Base-by-base conservation (phyloP, 768 basidiomycete genomes). In the Myochromella boudieri region DNA sequence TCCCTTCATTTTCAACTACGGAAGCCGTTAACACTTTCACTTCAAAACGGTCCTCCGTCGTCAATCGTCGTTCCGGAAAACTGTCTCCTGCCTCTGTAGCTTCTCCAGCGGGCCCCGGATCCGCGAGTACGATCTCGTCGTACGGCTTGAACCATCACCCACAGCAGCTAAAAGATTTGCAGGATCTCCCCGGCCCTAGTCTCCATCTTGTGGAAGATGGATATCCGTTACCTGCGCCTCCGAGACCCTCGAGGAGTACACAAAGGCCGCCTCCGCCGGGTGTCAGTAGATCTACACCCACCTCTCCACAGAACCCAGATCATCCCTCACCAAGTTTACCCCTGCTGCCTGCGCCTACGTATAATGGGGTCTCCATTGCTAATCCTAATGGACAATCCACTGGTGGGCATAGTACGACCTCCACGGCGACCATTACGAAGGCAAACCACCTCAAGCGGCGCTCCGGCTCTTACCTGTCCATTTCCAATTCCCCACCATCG, bases 1-100 rank as follows among this genome's bases (percentile, higher is more conserved):
- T 78, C 8, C 80, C 81, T 4, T 61, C 70, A 12, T 82, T 82
- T 48, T 77, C 75, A 5, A 77, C 72, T 0, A 58, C 62, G 1
- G 70, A 67, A 7, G 62, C 67, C 20, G 73, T 78, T 49, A 80
- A 78, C 56, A 58, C 68, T n/a, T 79, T 80, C 47, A 46, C 59
- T 8, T 25, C 52, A 0, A 44, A 44, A 17, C 44, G 44, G 1
- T 10, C 40, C 17, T 57, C 56, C 3, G 27, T 26, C 7, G 51
- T n/a, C n/a, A n/a, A n/a, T n/a, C n/a, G n/a, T n/a, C n/a, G n/a
- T n/a, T n/a, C n/a, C n/a, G n/a, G n/a, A n/a, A n/a, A n/a, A n/a
- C n/a, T n/a, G n/a, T n/a, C n/a, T n/a, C n/a, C n/a, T n/a, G n/a
- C n/a, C n/a, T n/a, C n/a, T n/a, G n/a, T n/a, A n/a, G n/a, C n/a